A percentile compares a stretch with the other conserved stretches of the same genome.
phyloP scores from a whole-genome alignment of 805 yeast genomes.

The Ogataea haglerorum region DNA sequence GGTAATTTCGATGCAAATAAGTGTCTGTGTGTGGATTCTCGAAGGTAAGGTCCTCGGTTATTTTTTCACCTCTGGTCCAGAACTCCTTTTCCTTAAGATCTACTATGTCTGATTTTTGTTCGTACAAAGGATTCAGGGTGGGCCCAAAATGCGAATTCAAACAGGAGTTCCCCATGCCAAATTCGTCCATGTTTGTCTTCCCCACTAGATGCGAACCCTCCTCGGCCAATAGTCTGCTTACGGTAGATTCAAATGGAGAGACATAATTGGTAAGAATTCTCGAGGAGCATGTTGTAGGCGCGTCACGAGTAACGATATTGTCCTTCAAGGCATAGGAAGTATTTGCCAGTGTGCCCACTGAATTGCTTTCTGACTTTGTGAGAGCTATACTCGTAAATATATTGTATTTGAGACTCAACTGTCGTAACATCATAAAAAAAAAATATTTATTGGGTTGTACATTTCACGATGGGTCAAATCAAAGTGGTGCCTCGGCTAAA shows the following conservation, averaged over 20 bases:
- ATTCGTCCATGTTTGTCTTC: conserved; percentile 91
- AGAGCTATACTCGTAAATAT: conserved; percentile 41
- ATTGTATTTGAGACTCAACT: conserved; percentile 23
- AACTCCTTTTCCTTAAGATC: conserved; percentile 23
- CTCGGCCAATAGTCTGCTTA: conserved; percentile 47
- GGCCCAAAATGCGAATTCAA: conserved; percentile 56
- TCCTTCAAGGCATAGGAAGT: conserved; percentile 63
- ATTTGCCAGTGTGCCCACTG: conserved; percentile 26
- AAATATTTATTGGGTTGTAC: neutral
- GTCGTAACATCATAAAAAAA: conserved; percentile 6
- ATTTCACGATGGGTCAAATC: conserved; percentile 1
- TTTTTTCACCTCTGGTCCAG: conserved; percentile 21
- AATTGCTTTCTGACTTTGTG: conserved; percentile 2
- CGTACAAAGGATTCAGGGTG: conserved; percentile 48
- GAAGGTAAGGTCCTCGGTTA: conserved; percentile 37
- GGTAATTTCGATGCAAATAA: conserved; percentile 13
- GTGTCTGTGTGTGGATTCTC: conserved; percentile 30
- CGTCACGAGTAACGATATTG: conserved; percentile 63
- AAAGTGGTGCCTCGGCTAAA: conserved; percentile 30
- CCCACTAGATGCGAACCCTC: conserved; percentile 61
- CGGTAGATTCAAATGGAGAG: conserved; percentile 84
- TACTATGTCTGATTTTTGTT: conserved; percentile 20
- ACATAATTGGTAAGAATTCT: conserved; percentile 51
- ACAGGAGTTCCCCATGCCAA: conserved; percentile 91
- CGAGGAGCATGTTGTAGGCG: conserved; percentile 79